Conservation (phyloP, 306 rosid species). For the Boehmeria nivea region DNA sequence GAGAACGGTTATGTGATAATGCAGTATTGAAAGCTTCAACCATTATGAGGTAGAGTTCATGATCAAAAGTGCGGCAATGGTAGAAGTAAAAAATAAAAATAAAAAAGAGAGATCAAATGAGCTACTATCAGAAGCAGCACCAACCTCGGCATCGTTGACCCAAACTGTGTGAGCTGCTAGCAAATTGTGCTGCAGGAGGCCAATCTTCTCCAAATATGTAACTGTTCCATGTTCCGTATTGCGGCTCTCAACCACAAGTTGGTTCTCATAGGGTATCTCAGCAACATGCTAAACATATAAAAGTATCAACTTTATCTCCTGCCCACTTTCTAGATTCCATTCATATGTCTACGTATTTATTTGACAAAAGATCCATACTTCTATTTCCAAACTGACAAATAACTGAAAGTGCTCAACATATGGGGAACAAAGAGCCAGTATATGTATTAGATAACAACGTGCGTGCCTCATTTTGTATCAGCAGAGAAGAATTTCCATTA, state of each 20-base stretch:
- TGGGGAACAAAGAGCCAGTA: background rate
- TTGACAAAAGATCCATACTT: background rate
- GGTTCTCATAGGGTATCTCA: slow-evolving; percentile 84
- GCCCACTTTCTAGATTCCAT: too few relatives aligned
- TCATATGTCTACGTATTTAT: background rate
- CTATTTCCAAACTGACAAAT: background rate
- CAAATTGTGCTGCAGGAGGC: slow-evolving; percentile 59
- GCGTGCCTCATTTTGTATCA: too few relatives aligned
- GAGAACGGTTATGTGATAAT: background rate
- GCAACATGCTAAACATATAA: slow-evolving; percentile 68
- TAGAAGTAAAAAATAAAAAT: too few relatives aligned
- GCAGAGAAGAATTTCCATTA: too few relatives aligned
- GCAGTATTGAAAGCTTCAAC: background rate
- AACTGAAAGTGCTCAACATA: background rate
- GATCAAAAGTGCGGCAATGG: background rate
- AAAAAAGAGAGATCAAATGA: background rate
- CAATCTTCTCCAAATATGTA: slow-evolving; percentile 65
- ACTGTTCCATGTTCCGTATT: slow-evolving; percentile 72
- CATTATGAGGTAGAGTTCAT: background rate
- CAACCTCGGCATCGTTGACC: slow-evolving; percentile 66
- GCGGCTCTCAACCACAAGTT: slow-evolving; percentile 50
- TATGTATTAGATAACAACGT: too few relatives aligned
- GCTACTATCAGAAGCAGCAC: slow-evolving; percentile 7
- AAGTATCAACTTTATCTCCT: slow-evolving; percentile 12
- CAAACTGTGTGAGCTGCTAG: slow-evolving; percentile 82